Evolutionary conservation across 1,284 basidiomycete genomes (phyloP).

Genomic region (Crepidotus sp.): DNA sequence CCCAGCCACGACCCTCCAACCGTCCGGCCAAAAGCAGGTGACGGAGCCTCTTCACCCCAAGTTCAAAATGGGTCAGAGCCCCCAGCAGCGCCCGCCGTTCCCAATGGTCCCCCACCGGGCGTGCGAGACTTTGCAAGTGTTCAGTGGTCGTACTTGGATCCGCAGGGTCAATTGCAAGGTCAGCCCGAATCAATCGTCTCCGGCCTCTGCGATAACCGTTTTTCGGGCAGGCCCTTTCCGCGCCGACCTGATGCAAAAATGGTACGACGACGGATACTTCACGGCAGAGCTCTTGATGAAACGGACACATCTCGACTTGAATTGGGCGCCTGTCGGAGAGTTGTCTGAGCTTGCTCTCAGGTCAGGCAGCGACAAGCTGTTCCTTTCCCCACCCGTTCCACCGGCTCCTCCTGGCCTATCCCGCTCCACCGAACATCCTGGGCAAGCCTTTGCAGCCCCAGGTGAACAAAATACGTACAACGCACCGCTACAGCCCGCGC

Average conservation of each 20-base stretch:
- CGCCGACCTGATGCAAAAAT: constrained; percentile 90
- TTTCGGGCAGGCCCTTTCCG: constrained; percentile 72
- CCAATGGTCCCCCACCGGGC: constrained; percentile 34
- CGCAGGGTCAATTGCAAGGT: constrained; percentile 86
- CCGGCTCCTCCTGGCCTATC: constrained; percentile 47
- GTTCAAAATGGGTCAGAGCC: constrained; percentile 13
- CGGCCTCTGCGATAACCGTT: constrained; percentile 12
- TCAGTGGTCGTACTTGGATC: constrained; percentile 91
- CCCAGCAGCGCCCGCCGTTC: not conserved
- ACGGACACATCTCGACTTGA: constrained; percentile 55
- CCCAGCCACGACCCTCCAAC: constrained; percentile 10
- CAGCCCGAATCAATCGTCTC: constrained; percentile 16
- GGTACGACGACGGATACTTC: constrained; percentile 92
- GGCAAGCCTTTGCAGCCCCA: constrained; percentile 27
- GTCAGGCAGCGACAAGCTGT: constrained; percentile 49
- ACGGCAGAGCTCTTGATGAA: constrained; percentile 79
- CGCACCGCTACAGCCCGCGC: constrained; percentile 57
- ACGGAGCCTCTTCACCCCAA: constrained; percentile 6
- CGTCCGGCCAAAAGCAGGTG: constrained; percentile 7
- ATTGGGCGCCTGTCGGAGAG: constrained; percentile 58
- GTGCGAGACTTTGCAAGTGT: constrained; percentile 55
- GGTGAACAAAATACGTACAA: constrained; percentile 34
- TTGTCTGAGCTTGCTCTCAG: constrained; percentile 28
- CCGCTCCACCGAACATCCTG: constrained; percentile 37
- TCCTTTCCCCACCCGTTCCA: constrained; percentile 45